These are phyloP conservation scores for Barnettozyma californica DNA, from an alignment of 805 yeast genomes.

Conservation along the genomic window DNA sequence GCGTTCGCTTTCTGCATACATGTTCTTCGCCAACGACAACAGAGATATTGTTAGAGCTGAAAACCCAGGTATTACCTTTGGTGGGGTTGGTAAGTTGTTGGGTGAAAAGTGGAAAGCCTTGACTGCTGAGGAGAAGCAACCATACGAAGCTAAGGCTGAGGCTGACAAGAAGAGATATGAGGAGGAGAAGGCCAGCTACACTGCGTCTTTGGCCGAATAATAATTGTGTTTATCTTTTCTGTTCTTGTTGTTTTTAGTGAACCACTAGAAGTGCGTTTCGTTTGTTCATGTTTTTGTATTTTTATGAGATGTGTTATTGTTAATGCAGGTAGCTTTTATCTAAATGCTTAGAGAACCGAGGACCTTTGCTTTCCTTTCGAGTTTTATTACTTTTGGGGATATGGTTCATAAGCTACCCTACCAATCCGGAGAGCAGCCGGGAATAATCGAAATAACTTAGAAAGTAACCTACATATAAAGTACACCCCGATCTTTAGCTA, in stretches of 20 bases:
- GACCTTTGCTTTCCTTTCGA: too few relatives aligned
- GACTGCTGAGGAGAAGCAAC: constrained; percentile 73
- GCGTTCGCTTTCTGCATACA: constrained; percentile 96
- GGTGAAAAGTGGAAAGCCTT: constrained; percentile 98
- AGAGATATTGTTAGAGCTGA: constrained; percentile 94
- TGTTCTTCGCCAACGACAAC: constrained; percentile 97
- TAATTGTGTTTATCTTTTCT: neutral
- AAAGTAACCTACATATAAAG: too few relatives aligned
- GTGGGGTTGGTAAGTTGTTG: constrained; percentile 89
- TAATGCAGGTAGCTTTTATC: neutral
- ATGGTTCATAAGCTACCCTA: too few relatives aligned
- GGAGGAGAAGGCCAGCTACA: constrained; percentile 85
- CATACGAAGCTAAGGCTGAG: constrained; percentile 90
- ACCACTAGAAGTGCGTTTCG: neutral
- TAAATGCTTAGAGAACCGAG: neutral
- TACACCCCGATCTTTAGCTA: too few relatives aligned
- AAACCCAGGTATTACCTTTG: constrained; percentile 94
- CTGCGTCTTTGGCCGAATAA: constrained; percentile 4
- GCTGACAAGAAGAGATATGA: constrained; percentile 98
- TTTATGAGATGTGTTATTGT: neutral
- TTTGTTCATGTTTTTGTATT: neutral
- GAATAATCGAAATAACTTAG: too few relatives aligned
- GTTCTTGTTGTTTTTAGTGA: neutral
- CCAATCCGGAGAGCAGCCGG: too few relatives aligned
- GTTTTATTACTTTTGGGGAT: too few relatives aligned